phyloP scores from a whole-genome alignment of 768 basidiomycete genomes.

The Naganishia vishniacii region DNA sequence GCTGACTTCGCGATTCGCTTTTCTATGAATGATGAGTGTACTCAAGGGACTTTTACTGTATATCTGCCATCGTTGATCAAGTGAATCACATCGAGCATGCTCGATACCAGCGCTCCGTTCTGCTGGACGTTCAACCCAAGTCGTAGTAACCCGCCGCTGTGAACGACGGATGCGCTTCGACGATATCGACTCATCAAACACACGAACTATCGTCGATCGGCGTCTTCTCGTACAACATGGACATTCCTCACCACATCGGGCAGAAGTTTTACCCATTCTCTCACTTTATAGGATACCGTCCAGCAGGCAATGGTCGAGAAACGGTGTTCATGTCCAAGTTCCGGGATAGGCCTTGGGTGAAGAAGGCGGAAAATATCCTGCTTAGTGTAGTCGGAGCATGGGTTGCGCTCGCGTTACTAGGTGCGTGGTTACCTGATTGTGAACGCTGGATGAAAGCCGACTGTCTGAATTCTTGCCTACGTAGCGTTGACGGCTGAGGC shows the following conservation, averaged over 20 bases:
- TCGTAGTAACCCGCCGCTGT: too few relatives aligned
- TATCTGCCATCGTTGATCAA: too few relatives aligned
- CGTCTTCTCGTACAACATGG: conserved; percentile 18
- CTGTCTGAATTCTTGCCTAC: too few relatives aligned
- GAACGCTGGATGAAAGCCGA: too few relatives aligned
- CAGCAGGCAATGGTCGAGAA: background rate
- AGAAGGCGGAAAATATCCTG: conserved; percentile 17
- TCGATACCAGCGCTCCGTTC: too few relatives aligned
- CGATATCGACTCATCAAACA: too few relatives aligned
- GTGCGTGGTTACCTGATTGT: background rate
- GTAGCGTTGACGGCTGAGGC: conserved; percentile 8
- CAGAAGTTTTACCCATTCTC: conserved; percentile 21
- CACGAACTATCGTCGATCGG: too few relatives aligned
- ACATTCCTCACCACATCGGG: conserved; percentile 16
- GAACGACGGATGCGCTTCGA: too few relatives aligned
- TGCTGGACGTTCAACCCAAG: too few relatives aligned
- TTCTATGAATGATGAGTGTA: too few relatives aligned
- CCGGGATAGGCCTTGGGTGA: conserved; percentile 13
- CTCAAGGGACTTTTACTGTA: too few relatives aligned
- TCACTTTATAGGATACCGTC: conserved; percentile 21
- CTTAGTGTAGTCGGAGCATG: conserved; percentile 13
- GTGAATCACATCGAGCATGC: too few relatives aligned
- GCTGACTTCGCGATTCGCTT: background rate
- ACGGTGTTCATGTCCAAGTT: background rate
- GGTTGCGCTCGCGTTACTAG: conserved; percentile 14